Evolutionary conservation across 1,284 basidiomycete genomes (phyloP), one percentile per base, ranked within the genome.

Genomic region (Pascua guehoae): DNA sequence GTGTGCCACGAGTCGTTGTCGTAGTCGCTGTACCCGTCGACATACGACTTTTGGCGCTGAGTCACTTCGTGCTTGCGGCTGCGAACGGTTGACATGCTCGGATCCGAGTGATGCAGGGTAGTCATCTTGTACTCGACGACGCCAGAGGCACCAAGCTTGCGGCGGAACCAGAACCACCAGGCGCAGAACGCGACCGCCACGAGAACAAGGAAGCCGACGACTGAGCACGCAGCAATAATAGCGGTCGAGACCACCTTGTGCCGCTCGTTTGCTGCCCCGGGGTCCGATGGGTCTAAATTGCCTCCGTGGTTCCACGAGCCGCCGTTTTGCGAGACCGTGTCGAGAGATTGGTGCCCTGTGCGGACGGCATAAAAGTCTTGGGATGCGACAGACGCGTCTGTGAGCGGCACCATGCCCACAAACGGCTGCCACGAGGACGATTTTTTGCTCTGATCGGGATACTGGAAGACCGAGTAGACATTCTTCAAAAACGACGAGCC

Each of bases 351-450:
- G 52, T 67, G 71, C 15, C 68, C 50, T 2, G 62, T 60, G 10
- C 76, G 70, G 1, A 78, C 76, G 8, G 71, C 66, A 59, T 76
- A 76, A 48, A 78, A 78, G 54, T 78, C 75, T 47, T 68, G 65
- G 0, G 70, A 71, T 0, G 75, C 73, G 0, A 58, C 49, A 0
- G 71, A 68, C 8, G 67, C 64, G 53, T 76, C 74, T 40, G 70
- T 76, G 24, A 76, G 64, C 1, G 74, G 62, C 1, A 73, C 49
- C 32, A 76, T 51, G 16, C 72, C 76, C 17, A 78, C 72, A 0
- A 65, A 69, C 2, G 76, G 76, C 41, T 74, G 69, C 73, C 74
- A 76, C 2, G 62, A 67, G 5, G 37, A 48, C 2, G 51, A 39
- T 12, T 49, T 58, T 12, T 58, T 54, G 32, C 50, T 60, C 24